A percentile compares a stretch with the other conserved stretches of the same genome.
Evolutionary conservation across 768 basidiomycete species (phyloP).

Genomic region (Kockovaella imperatae): DNA sequence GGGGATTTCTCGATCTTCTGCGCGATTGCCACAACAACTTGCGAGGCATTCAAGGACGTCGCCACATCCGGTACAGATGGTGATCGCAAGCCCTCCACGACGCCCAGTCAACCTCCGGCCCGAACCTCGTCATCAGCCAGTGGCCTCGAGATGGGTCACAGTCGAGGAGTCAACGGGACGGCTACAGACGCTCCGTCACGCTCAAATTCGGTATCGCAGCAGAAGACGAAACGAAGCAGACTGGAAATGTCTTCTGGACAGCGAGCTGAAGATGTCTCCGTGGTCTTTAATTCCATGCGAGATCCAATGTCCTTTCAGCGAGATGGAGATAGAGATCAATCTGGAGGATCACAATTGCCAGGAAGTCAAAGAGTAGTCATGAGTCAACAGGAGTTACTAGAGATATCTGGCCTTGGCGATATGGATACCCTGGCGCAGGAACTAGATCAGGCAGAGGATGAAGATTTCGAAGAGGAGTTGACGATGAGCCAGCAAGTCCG

Average conservation of each 20-base stretch:
- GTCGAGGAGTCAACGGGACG: background rate
- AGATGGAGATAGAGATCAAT: background rate
- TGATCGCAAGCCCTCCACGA: too few species aligned
- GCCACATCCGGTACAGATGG: background rate
- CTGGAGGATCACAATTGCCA: slow-evolving; percentile 3
- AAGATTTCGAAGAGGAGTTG: too few species aligned
- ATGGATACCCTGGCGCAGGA: slow-evolving; percentile 14
- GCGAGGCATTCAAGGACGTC: slow-evolving; percentile 27
- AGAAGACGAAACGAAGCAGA: too few species aligned
- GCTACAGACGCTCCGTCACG: background rate
- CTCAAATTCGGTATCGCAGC: background rate
- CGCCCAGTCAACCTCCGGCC: background rate
- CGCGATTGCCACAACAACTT: slow-evolving; percentile 42
- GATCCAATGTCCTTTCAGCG: background rate
- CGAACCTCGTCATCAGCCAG: background rate
- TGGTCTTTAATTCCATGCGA: slow-evolving; percentile 1
- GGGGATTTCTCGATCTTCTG: slow-evolving; percentile 33
- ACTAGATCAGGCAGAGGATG: slow-evolving; percentile 24
- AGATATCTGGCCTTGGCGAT: slow-evolving; percentile 13
- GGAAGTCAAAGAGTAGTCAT: slow-evolving; percentile 5
- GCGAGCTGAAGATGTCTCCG: background rate
- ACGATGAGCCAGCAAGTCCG: too few species aligned
- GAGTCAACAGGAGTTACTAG: slow-evolving; percentile 15
- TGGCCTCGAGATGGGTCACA: background rate
- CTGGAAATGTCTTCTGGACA: too few species aligned